Evolutionary conservation across 352 stramenopile species (phyloP).

Genomic region (Phytophthora palmivora): DNA sequence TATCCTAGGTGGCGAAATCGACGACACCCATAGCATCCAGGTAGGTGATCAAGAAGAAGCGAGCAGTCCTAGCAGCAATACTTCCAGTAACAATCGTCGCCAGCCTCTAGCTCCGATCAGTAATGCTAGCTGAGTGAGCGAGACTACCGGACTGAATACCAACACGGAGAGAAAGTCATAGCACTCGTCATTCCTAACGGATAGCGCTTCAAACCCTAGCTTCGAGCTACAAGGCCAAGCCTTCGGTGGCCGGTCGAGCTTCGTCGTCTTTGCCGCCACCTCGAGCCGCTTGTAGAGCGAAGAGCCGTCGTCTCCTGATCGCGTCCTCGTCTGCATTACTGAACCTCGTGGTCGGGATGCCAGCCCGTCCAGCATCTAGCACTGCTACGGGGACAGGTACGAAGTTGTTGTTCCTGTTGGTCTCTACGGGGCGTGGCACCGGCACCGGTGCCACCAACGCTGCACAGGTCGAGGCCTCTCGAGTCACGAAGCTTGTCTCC

Average conservation of each 20-base stretch:
- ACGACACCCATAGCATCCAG: conserved; percentile 22
- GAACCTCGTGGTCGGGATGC: conserved; percentile 6
- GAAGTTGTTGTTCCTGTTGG: conserved; percentile 17
- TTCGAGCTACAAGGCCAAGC: conserved; percentile 29
- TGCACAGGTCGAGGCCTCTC: conserved; percentile 42
- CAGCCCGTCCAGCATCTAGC: conserved; percentile 1
- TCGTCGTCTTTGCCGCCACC: conserved; percentile 61
- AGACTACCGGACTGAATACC: conserved; percentile 14
- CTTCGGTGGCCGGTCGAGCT: conserved; percentile 44
- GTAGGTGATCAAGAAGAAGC: conserved; percentile 16
- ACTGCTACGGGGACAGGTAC: conserved; percentile 28
- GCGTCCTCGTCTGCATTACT: conserved; percentile 29
- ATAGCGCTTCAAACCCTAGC: conserved; percentile 15
- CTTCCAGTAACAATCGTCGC: conserved; percentile 16
- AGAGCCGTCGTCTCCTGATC: conserved; percentile 28
- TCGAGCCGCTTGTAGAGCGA: conserved; percentile 33
- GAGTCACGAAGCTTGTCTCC: conserved; percentile 73
- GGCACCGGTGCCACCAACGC: conserved; percentile 55
- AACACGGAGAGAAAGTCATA: conserved; percentile 32
- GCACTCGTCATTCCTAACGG: conserved; percentile 27
- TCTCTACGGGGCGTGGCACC: conserved; percentile 11
- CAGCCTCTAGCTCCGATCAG: conserved; percentile 19
- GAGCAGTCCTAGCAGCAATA: conserved; percentile 14
- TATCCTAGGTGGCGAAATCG: conserved; percentile 57
- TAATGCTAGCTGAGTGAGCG: conserved; percentile 6